Base-by-base conservation (phyloP, 768 basidiomycete genomes). In the Boletus coccyginus region DNA sequence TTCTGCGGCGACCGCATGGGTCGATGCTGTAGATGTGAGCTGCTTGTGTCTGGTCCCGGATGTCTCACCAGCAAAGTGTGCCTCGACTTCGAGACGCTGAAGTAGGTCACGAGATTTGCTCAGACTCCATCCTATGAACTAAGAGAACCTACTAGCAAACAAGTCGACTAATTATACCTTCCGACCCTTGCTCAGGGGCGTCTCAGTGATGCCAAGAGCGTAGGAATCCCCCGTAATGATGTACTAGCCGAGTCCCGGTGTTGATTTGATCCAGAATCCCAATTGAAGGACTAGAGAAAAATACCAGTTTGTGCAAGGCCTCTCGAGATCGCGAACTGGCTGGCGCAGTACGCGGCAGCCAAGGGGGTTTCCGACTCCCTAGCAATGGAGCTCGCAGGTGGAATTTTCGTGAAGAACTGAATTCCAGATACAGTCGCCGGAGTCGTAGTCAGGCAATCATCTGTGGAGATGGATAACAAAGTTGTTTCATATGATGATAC, bases 211-310 rank as follows among this genome's bases (percentile, higher is more conserved):
- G 5, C 75, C 73, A 0, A 76, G 77, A 5, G 73, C 72, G 36
- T 77, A 77, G 1, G 71, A 56, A 44, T 76, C 74, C 3, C 73
- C 74, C 3, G 73, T 74, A 17, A 76, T 74, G 1, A 56, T 50
- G 50, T 74, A 53, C 43, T 45, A 16, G 0, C 65, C 69, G 12
- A 73, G 59, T 56, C 76, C 75, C 19, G 36, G n/a, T 7, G 58
- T 56, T 59, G 10, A n/a, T n/a, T 17, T 24, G 29, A 19, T 16
- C 11, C 40, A 9, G 21, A 8, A 40, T 19, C 3, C 19, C 14
- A 40, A 21, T 47, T 2, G 17, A 17, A n/a, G n/a, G n/a, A n/a
- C n/a, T n/a, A n/a, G n/a, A 6, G 19, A 29, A 5, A 24, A n/a
- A 21, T 6, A 32, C 1, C 65, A 9, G 65, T 52, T 50, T 78